Base-by-base conservation (phyloP, 495 filamentous ascomycete genomes). In the Poronia punctata region DNA sequence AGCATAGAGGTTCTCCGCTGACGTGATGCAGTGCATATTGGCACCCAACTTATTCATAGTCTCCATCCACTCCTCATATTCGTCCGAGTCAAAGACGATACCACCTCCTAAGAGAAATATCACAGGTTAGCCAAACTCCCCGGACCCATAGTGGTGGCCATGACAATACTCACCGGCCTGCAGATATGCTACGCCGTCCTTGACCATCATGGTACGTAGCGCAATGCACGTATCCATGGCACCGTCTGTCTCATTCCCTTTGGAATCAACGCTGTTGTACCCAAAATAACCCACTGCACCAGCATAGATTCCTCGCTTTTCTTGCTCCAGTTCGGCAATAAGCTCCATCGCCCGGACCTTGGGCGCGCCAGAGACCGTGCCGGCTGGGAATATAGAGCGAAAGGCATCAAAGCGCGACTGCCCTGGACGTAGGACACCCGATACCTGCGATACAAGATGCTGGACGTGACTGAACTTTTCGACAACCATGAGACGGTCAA, bases 151-250 rank as follows among this genome's bases (percentile, higher is more conserved):
- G 12, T 7, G 7, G 16, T 32, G 16, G 27, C n/a, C 14, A n/a
- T 18, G 1, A 20, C 10, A 31, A 27, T 16, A 54, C 70, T 54
- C 49, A 65, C 79, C 80, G 23, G 92, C 92, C 58, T 97, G 93
- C 26, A 98, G 71, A 63, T 94, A 97, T 15, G 88, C 90, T 26
- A 89, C 70, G 0, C 83, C 84, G 40, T 93, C 83, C 67, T 97
- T 97, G 31, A 92, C 72, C 56, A 95, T 50, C 92, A 98, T 98
- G 7, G 92, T 98, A 26, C 92, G 76, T 43, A 98, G 68, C n/a
- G 92, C 92, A 64, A 98, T 98, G 60, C 89, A 96, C 2, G 90
- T 96, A 59, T 98, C 92, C 92, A 98, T 97, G 9, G 86, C 87
- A 7, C 93, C 92, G 39, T 88, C 80, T 19, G 47, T 56, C 23